Evolutionary conservation across 73 alveolate species (phyloP), one percentile per base, ranked within the genome.

Genomic region (Breviolum minutum): DNA sequence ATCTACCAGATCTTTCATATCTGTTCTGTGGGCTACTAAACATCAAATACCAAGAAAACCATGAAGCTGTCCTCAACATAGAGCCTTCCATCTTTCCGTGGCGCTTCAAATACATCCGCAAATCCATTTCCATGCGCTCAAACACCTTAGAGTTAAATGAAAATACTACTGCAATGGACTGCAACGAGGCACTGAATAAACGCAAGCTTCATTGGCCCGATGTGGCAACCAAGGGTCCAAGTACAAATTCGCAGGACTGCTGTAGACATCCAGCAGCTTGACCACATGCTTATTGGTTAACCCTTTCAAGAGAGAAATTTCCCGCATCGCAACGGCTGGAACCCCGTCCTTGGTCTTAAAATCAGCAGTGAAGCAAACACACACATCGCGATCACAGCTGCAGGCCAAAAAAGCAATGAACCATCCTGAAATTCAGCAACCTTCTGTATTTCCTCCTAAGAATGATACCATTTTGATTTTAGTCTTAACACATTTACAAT

Each of bases 301-400:
- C 40, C 30, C 98, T 77, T 93, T 93, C 71, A 93, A 82, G 27
- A 93, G 88, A 29, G 98, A 77, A 60, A 93, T 93, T 92, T 93
- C 98, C 40, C 98, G 90, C 70, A 93, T 30, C 40, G 98, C 98
- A 20, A 62, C 81, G 70, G 92, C 80, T 14, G 98, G 98, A 7
- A 93, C 92, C 20, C 98, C 98, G 20, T 93, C 98, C 95, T 99
- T 22, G 19, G 68, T 26, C 6, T 20, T 19, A 10, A 30, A 30
- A 73, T 24, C 40, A 24, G 82, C 54, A 64, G n/a, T 9, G 82
- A 40, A 29, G 48, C 19, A 22, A 6, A 71, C 80, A 70, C 14
- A 70, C 80, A 10, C 80, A 70, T 70, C 80, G 80, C 13, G 6
- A 70, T 30, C 19, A 20, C 40, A 30, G 81, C 81, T 13, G 16